These are phyloP conservation scores for Colletotrichum cordylinicola DNA, from an alignment of 2,329 filamentous ascomycete genomes.

Conservation along the genomic window DNA sequence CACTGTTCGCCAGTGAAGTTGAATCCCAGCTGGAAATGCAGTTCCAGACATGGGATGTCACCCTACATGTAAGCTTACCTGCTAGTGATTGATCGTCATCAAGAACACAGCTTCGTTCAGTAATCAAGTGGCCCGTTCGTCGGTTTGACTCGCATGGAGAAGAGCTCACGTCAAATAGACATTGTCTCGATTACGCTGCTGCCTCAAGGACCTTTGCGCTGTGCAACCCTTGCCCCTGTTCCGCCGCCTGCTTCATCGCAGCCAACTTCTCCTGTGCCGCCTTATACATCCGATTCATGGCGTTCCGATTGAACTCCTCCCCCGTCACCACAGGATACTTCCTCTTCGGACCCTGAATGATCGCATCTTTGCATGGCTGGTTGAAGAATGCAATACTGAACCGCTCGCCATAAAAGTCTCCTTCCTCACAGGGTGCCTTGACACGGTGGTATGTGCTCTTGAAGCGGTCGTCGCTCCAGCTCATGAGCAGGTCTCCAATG, in stretches of 20 bases:
- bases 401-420: background rate
- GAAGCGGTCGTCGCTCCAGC: background rate
- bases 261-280: background rate
- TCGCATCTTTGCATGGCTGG: background rate
- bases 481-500: background rate
- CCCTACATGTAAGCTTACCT: no score
- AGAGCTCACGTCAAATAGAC: no score
- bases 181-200: background rate
- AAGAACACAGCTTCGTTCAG: background rate
- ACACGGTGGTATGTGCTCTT: background rate
- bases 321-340: background rate
- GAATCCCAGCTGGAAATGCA: no score
- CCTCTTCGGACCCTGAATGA: background rate
- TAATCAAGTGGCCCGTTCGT: accelerated
- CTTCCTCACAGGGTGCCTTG: background rate
- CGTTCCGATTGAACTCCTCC: background rate
- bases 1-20: background rate
- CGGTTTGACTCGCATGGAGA: background rate
- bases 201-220: background rate
- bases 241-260: background rate
- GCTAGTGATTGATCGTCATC: no score
- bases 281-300: background rate
- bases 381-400: background rate
- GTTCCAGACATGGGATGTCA: no score
- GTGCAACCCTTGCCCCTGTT: background rate